phyloP scores from a whole-genome alignment of 2,329 filamentous ascomycete genomes.

The Orbilia quercus region DNA sequence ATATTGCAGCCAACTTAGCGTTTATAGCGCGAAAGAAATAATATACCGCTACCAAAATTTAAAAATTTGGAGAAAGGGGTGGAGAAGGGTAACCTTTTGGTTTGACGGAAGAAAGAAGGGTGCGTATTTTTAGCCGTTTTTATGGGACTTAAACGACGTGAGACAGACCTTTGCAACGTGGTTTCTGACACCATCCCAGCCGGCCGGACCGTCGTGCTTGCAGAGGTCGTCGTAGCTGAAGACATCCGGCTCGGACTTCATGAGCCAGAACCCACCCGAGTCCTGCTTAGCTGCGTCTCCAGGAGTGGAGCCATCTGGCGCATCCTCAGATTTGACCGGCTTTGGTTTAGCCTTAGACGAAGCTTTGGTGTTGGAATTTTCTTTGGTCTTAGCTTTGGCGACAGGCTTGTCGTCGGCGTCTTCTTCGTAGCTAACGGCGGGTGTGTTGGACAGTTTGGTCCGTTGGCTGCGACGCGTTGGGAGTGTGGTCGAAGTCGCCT shows the following conservation, averaged over 20 bases:
- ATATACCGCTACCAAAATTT: neutral
- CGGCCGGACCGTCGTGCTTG: constrained; percentile 78
- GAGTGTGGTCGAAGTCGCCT: constrained; percentile 32
- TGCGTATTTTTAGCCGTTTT: constrained; percentile 27
- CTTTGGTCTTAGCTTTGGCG: constrained; percentile 4
- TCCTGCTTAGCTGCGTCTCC: constrained; percentile 31
- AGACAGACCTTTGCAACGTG: constrained; percentile 42
- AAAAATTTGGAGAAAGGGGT: constrained; percentile 2
- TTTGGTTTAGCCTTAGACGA: constrained; percentile 50
- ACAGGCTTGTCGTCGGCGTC: constrained; percentile 11
- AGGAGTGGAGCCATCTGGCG: constrained; percentile 40
- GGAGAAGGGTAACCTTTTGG: neutral
- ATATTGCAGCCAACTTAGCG: constrained; percentile 31
- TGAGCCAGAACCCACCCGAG: constrained; percentile 73
- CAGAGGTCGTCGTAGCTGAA: constrained; percentile 86
- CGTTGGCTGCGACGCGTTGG: constrained; percentile 53
- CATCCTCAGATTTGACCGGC: constrained; percentile 46
- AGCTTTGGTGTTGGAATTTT: constrained; percentile 10
- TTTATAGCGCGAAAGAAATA: too few relatives aligned
- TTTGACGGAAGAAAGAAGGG: constrained; percentile 29
- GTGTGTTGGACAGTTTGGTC: constrained; percentile 33
- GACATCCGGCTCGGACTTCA: constrained; percentile 89
- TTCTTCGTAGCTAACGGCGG: constrained; percentile 2
- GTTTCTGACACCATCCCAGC: constrained; percentile 81
- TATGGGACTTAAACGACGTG: constrained; percentile 8